These are phyloP conservation scores for Kwoniella shandongensis DNA, from an alignment of 768 basidiomycete species.

Conservation along the genomic window DNA sequence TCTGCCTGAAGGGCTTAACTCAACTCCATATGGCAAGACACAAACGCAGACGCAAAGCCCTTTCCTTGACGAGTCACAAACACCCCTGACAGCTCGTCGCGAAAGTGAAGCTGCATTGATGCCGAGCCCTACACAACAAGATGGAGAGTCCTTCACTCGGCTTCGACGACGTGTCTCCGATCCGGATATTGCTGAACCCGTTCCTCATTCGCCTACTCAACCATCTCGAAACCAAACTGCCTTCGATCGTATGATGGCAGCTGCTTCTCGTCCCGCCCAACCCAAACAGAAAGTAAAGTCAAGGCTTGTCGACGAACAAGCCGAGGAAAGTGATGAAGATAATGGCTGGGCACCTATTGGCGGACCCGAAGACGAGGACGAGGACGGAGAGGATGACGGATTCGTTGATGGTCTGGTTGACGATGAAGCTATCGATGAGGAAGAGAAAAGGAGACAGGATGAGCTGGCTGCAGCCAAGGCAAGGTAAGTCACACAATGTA, in stretches of 20 bases:
- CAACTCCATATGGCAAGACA: slow-evolving; percentile 16
- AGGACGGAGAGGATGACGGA: slow-evolving; percentile 37
- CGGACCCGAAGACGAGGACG: slow-evolving; percentile 32
- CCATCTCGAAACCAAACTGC: slow-evolving; percentile 13
- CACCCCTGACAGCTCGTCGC: not conserved
- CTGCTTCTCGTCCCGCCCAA: slow-evolving; percentile 7
- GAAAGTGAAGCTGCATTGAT: not conserved
- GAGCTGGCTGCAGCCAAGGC: slow-evolving; percentile 38
- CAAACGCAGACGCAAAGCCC: slow-evolving; percentile 8
- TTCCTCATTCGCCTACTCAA: slow-evolving; percentile 12
- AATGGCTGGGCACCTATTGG: slow-evolving; percentile 36
- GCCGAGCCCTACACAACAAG: slow-evolving; percentile 26
- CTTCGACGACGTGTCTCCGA: slow-evolving; percentile 6
- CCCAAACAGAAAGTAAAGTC: slow-evolving; percentile 9
- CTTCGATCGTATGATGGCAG: slow-evolving; percentile 28
- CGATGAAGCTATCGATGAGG: slow-evolving; percentile 36
- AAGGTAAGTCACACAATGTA: slow-evolving; percentile 21
- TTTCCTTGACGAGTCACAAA: not conserved
- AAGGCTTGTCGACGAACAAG: slow-evolving; percentile 43
- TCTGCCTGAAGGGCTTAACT: not conserved
- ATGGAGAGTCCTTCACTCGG: slow-evolving; percentile 9
- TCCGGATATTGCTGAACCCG: not conserved
- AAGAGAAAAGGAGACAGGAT: slow-evolving; percentile 32
- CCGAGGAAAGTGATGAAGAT: slow-evolving; percentile 50
- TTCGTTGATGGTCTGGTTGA: slow-evolving; percentile 40